Evolutionary conservation across 352 stramenopile genomes (phyloP).

Genomic region (Phytophthora citricola): DNA sequence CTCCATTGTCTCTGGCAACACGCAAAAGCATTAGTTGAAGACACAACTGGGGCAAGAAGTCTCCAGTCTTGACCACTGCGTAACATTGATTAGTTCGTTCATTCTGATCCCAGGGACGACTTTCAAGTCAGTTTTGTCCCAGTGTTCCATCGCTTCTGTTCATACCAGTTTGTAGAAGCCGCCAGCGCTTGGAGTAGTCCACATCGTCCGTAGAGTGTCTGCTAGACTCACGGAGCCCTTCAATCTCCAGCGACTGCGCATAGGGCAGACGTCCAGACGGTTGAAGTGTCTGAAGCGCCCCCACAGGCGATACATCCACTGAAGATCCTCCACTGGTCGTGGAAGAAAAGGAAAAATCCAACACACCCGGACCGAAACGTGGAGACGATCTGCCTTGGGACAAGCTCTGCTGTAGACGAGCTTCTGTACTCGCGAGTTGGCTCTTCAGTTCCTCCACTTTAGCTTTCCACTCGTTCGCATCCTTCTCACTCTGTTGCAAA

Average conservation of each 20-base stretch:
- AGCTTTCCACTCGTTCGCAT: conserved; percentile 30
- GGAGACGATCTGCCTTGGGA: conserved; percentile 18
- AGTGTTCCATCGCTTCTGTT: conserved; percentile 7
- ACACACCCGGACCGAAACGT: conserved; percentile 15
- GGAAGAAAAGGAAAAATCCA: conserved; percentile 42
- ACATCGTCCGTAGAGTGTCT: conserved; percentile 44
- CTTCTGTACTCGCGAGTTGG: conserved; percentile 20
- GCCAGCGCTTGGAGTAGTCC: conserved; percentile 52
- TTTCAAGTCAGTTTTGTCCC: too few species aligned
- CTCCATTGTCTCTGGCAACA: neutral
- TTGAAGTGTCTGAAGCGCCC: conserved; percentile 49
- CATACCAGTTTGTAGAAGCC: conserved; percentile 22
- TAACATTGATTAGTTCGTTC: conserved; percentile 18
- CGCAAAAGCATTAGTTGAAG: too few species aligned
- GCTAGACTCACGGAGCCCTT: conserved; percentile 79
- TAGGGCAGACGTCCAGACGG: conserved; percentile 74
- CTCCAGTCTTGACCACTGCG: neutral
- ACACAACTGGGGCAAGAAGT: too few species aligned
- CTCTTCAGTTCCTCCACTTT: conserved; percentile 27
- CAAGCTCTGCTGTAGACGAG: conserved; percentile 15
- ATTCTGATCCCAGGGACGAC: neutral
- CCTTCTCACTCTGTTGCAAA: conserved; percentile 13
- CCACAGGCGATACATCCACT: conserved; percentile 27
- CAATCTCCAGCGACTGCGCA: conserved; percentile 80
- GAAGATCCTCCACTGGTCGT: conserved; percentile 30